Base-by-base conservation (phyloP, 2,329 filamentous ascomycete species). In the Hyphodiscus sp. region DNA sequence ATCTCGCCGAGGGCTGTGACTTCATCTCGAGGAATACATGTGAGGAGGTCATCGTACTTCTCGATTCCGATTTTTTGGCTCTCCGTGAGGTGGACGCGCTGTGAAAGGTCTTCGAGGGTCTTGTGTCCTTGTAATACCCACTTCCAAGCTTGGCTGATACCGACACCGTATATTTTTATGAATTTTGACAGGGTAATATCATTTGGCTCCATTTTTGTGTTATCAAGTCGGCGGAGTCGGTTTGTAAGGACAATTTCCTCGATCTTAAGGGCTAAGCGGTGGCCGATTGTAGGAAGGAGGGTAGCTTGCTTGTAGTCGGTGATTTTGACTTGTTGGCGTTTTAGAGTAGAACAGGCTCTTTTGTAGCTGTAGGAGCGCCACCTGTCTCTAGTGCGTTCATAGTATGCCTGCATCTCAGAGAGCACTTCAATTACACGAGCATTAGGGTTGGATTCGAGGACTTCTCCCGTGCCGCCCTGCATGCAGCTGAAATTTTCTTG, bases 161-260 rank as follows among this genome's bases (percentile, higher is more conserved):
- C 91, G 1, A 86, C 89, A 11, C 86, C 89, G 64, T 96, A 95
- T 2, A 96, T 81, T 0, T 83, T 79, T 20, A 89, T 75, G 64
- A 96, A 96, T 0, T 81, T 68, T 53, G 85, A 80, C 1, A 95
- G 71, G 0, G 81, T 70, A 16, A 76, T 70, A 58, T 90, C 82
- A n/a, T 77, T 74, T 0, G 86, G 81, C 46, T 95, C 86, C 2
- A 76, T 70, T 51, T 80, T 78, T 0, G 87, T 81, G 61, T 85
- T 82, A 33, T 95, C 86, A 0, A 96, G 76, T 41, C 86, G 79
- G 43, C 79, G 79, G 0, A 96, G 78, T 23, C 77, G 76, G 63
- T 89, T 80, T 0, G 89, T 96, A 41, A 77, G 76, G 1, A 83
- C 88, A 44, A 96, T 95, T 66, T 96, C 92, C 63, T 94, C 89